Base-by-base conservation (phyloP, 2,329 filamentous ascomycete species). In the Trichoderma sp. region DNA sequence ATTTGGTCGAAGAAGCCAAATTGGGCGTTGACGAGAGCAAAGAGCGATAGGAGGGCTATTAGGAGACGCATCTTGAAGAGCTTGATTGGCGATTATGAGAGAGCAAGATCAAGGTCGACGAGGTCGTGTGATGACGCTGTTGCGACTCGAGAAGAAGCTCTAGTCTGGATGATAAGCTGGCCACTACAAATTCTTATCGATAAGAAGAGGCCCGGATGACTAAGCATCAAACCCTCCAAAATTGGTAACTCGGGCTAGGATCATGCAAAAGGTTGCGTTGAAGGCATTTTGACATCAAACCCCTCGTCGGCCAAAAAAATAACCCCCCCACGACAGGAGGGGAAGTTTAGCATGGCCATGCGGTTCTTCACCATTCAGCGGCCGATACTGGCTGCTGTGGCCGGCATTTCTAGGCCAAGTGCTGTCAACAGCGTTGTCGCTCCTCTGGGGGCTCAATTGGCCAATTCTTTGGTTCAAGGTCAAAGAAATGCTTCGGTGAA, bases 1-100 rank as follows among this genome's bases (percentile, higher is more conserved):
- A 98, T 97, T 75, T 98, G 93, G 78, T 97, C 94, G 81, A 98
- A 99, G 86, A 99, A 97, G 71, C 76, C 91, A 79, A 98, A 98
- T 80, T 98, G 94, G 12, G 92, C 92, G 67, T 86, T 82, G 4
- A 84, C 88, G 17, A 87, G 79, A 70, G 87, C 80, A 68, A 92
- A 76, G 32, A 93, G 78, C 59, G 91, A 81, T 17, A 93, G 77
- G 22, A 88, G 72, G 53, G 85, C 73, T 61, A 85, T 52, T 15
- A 79, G 59, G 42, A 74, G 71, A 15, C 72, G 75, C 78, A 80
- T 80, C 27, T 68, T 76, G n/a, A 48, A 4, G 10, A 42, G 8
- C 1, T 48, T 37, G 9, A 35, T n/a, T 39, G 29, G 17, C 13
- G 22, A 25, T 12, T n/a, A 12, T 37, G 25, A 4, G 39, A 7